phyloP scores from a whole-genome alignment of 805 yeast genomes.

The Candida peoriensis region DNA sequence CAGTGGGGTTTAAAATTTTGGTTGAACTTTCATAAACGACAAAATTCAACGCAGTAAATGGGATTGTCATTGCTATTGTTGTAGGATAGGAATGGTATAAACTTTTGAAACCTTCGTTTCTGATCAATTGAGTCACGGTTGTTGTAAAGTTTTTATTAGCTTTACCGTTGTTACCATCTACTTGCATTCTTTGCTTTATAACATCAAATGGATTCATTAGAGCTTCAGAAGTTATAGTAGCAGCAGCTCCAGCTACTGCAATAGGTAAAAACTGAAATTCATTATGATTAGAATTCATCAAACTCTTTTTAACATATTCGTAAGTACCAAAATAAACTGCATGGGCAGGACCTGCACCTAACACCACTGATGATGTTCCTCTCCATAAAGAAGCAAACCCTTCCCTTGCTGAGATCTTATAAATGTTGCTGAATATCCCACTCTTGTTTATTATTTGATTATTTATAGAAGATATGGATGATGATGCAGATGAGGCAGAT shows the following conservation, averaged over 20 bases:
- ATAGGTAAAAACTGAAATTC: constrained; percentile 77
- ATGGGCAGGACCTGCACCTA: constrained; percentile 99
- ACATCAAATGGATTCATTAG: constrained; percentile 98
- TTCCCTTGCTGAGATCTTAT: constrained; percentile 72
- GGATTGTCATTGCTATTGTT: constrained; percentile 87
- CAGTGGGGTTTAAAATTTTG: constrained; percentile 68
- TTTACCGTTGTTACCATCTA: constrained; percentile 17
- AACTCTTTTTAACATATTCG: constrained; percentile 53
- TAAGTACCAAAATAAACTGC: constrained; percentile 95
- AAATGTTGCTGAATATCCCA: constrained; percentile 48
- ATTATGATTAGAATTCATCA: constrained; percentile 28
- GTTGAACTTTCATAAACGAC: constrained; percentile 84
- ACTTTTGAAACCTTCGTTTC: constrained; percentile 63
- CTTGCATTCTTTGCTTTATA: constrained; percentile 91
- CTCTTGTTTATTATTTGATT: neutral
- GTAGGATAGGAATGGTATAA: constrained; percentile 93
- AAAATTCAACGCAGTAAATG: constrained; percentile 91
- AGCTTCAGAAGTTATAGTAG: constrained; percentile 87
- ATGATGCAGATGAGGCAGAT: neutral
- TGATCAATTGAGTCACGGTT: constrained; percentile 16
- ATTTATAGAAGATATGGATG: too few relatives aligned
- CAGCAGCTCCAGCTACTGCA: constrained; percentile 86
- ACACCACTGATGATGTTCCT: constrained; percentile 84
- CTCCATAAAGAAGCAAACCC: constrained; percentile 90
- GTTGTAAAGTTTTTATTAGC: constrained; percentile 6